Percentiles rank a stretch among this genome's conserved stretches.
phyloP scores from a whole-genome alignment of 768 basidiomycete genomes.

The Phaffia australis region DNA sequence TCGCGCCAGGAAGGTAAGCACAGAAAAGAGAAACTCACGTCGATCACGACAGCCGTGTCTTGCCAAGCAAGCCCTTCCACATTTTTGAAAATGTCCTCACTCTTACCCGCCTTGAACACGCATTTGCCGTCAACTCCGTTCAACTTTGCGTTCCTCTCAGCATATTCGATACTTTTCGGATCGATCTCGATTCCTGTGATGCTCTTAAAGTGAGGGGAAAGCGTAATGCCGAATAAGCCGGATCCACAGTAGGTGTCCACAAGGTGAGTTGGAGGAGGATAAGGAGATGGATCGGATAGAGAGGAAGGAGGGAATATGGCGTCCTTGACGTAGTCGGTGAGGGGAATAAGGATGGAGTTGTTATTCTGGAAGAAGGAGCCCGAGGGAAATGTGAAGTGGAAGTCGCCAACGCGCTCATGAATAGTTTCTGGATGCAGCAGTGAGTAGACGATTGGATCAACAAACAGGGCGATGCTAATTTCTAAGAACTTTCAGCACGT shows the following conservation, averaged over 20 bases:
- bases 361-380: conserved; percentile 98
- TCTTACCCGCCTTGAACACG: conserved; percentile 67
- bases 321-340: conserved; percentile 71
- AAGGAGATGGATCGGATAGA: conserved; percentile 27
- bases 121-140: conserved; percentile 48
- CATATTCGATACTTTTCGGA: conserved; percentile 34
- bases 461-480: too few species aligned
- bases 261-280: conserved; percentile 54
- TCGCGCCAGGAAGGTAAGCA: background rate
- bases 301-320: conserved; percentile 47
- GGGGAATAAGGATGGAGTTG: conserved; percentile 73
- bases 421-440: conserved; percentile 42
- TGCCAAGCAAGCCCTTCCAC: conserved; percentile 31
- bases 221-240: conserved; percentile 74
- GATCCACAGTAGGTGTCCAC: conserved; percentile 82
- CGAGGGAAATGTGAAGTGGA: conserved; percentile 56
- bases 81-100: conserved; percentile 62
- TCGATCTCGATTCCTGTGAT: conserved; percentile 51
- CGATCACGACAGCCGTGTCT: conserved; percentile 36
- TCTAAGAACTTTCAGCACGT: too few species aligned
- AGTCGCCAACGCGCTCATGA: conserved; percentile 74
- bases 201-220: conserved; percentile 60
- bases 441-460: background rate
- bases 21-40: conserved; percentile 29
- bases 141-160: conserved; percentile 39